phyloP scores from a whole-genome alignment of 1,284 basidiomycete species.

The Moniliella sp. region DNA sequence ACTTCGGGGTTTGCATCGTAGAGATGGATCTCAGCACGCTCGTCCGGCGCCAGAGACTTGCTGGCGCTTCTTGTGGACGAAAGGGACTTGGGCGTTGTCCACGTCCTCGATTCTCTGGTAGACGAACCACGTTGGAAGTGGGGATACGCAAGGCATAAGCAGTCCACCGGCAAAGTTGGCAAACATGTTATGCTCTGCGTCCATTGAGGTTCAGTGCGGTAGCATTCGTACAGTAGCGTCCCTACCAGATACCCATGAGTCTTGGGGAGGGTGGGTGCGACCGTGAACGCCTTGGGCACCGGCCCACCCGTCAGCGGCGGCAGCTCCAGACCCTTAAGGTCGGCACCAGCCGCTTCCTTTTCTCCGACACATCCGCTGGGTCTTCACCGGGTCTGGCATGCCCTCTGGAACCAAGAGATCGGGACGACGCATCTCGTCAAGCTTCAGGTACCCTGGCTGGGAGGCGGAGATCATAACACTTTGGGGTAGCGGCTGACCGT shows the following conservation, averaged over 20 bases:
- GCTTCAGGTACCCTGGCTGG: too few relatives aligned
- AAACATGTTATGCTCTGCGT: conserved; percentile 50
- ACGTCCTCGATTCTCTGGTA: conserved; percentile 62
- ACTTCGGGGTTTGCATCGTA: conserved; percentile 66
- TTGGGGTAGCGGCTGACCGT: too few relatives aligned
- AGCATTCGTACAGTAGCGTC: conserved; percentile 58
- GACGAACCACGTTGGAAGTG: conserved; percentile 45
- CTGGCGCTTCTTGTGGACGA: conserved; percentile 79
- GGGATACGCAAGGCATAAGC: conserved; percentile 68
- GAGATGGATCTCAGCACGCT: conserved; percentile 67
- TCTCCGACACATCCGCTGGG: too few relatives aligned
- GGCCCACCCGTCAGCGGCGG: too few relatives aligned
- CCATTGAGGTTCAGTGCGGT: conserved; percentile 41
- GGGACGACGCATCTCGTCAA: too few relatives aligned
- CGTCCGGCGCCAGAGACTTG: conserved; percentile 71
- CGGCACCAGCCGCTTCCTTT: not conserved
- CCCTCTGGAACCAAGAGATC: too few relatives aligned
- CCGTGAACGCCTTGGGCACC: not conserved
- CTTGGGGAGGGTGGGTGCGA: not conserved
- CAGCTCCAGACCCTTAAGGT: not conserved
- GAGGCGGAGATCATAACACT: too few relatives aligned
- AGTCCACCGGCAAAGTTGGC: conserved; percentile 62
- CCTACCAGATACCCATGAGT: conserved; percentile 61
- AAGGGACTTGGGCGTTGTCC: conserved; percentile 68
- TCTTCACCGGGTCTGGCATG: too few relatives aligned